Percentiles rank a stretch among this genome's conserved stretches.
Evolutionary conservation across 2,329 filamentous ascomycete species (phyloP).

Genomic region (Colletotrichum godetiae): DNA sequence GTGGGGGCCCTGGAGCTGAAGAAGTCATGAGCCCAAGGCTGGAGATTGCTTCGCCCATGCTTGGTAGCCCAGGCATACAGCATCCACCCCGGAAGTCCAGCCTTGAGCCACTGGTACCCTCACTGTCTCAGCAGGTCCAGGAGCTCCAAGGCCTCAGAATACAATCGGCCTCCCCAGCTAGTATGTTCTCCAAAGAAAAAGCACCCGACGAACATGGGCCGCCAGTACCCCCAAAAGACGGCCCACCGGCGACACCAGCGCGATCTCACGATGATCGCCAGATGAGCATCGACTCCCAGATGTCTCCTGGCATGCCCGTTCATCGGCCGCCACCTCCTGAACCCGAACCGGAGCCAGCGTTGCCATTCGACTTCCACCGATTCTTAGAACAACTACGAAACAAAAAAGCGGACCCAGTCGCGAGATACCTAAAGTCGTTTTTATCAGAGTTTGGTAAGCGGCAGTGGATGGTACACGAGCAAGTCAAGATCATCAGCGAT

Average conservation of each 20-base stretch:
- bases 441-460: conserved; percentile 94
- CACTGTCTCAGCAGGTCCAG: conserved; percentile 60
- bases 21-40: conserved; percentile 93
- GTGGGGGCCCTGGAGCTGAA: conserved; percentile 76
- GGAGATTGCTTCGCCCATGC: conserved; percentile 83
- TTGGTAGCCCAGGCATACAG: conserved; percentile 68
- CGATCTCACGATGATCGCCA: conserved; percentile 52
- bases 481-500: conserved; percentile 98
- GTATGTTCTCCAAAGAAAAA: conserved; percentile 50
- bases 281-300: conserved; percentile 47
- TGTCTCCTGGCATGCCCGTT: conserved; percentile 61
- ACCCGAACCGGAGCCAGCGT: conserved; percentile 81
- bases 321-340: conserved; percentile 78
- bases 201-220: conserved; percentile 60
- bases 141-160: conserved; percentile 57
- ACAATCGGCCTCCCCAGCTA: conserved; percentile 49
- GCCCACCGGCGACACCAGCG: conserved; percentile 54
- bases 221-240: conserved; percentile 71
- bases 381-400: conserved; percentile 96
- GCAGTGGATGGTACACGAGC: conserved; percentile 99
- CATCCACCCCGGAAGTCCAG: conserved; percentile 90
- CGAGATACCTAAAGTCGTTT: conserved; percentile 94
- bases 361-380: conserved; percentile 96
- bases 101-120: conserved; percentile 75
- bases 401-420: conserved; percentile 97